phyloP scores from a whole-genome alignment of 495 filamentous ascomycete species.

The Xylaria curta region DNA sequence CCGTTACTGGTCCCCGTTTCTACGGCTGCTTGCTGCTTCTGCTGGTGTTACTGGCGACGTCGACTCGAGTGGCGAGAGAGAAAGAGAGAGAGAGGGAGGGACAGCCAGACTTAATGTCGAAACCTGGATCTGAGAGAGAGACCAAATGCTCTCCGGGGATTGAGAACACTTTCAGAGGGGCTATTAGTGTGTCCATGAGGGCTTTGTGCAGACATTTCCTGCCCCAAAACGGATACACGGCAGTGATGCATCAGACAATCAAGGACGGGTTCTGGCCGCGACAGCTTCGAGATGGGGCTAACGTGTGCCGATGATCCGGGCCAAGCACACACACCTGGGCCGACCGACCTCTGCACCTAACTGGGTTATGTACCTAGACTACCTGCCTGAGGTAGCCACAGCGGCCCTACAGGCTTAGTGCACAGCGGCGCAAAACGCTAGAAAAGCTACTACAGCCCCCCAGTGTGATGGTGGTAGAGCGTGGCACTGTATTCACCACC shows the following conservation, averaged over 20 bases:
- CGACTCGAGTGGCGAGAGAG: slow-evolving; percentile 14
- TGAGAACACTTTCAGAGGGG: slow-evolving; percentile 26
- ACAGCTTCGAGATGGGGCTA: slow-evolving; percentile 26
- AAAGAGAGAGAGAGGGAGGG: slow-evolving; percentile 16
- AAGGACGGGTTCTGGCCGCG: slow-evolving; percentile 28
- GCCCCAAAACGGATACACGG: slow-evolving; percentile 29
- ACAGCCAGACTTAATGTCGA: slow-evolving; percentile 11
- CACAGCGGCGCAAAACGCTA: not conserved
- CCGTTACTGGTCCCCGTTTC: not conserved
- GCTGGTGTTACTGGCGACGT: not conserved
- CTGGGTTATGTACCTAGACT: too few species aligned
- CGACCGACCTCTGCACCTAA: slow-evolving; percentile 3
- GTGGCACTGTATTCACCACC: not conserved
- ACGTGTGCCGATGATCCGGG: slow-evolving; percentile 30
- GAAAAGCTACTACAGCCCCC: too few species aligned
- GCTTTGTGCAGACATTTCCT: slow-evolving; percentile 31
- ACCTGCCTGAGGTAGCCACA: too few species aligned
- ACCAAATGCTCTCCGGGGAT: slow-evolving; percentile 18
- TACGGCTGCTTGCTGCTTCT: not conserved
- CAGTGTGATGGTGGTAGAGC: not conserved
- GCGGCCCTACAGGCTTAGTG: not conserved
- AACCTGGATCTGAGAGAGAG: slow-evolving; percentile 3
- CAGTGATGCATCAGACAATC: slow-evolving; percentile 28
- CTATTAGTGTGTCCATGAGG: slow-evolving; percentile 26
- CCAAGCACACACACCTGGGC: slow-evolving; percentile 21